Evolutionary conservation across 768 basidiomycete species (phyloP), one percentile per base, ranked within the genome.

Genomic region (Leucogyrophana mollusca): DNA sequence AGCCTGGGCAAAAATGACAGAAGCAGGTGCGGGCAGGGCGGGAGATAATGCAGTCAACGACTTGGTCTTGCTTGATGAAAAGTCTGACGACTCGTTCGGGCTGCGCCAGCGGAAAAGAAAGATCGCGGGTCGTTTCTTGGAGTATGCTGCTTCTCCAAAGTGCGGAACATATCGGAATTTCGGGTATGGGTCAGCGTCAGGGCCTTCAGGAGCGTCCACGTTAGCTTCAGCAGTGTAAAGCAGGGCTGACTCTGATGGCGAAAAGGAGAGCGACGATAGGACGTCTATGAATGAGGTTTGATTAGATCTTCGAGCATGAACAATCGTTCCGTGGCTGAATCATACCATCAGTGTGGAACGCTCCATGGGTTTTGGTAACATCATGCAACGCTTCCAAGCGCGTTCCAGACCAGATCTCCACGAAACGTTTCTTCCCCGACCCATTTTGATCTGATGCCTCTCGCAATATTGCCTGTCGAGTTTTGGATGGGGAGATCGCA

Each of bases 191-290:
- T 57, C 56, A 4, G 55, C 47, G 16, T 61, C 58, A 4, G 65
- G 64, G 9, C 45, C 51, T 7, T 45, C 37, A 21, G 52, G 52
- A 4, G 33, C 23, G 3, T 51, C 50, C 5, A 53, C 45, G 13
- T 77, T 80, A 0, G 62, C 71, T 55, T 87, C 86, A 3, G 85
- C 86, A 3, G 73, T 71, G 50, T 87, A 88, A 11, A 85, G 53
- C 9, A 87, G 53, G 0, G 74, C 70, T 3, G 66, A 61, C 47
- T 82, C 79, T 2, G 75, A 70, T 1, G 74, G 72, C 4, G 78
- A 73, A 59, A 87, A 87, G 0, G 72, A 68, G 10, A 84, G 60
- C 0, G 76, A 73, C 3, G 71, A 70, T 13, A 84, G 55, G 43
- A 65, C 72, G 42, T 83, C 85, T 87, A 46, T 10, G n/a, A n/a